Base-by-base conservation (phyloP, 352 stramenopile genomes). In the Globisporangium radiosum region DNA sequence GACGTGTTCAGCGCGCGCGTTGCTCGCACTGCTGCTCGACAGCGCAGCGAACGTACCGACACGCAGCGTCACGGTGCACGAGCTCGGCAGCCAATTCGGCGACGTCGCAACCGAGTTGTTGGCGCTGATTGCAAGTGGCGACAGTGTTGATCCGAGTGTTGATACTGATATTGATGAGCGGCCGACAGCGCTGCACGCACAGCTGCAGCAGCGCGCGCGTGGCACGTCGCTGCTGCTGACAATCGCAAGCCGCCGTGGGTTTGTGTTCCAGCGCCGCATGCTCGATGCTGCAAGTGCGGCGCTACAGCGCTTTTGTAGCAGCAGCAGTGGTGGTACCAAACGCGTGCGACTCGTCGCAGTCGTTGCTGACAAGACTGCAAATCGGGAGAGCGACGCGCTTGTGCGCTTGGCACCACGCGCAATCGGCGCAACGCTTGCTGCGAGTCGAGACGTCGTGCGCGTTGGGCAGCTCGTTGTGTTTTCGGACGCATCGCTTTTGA, bases 1-100 rank as follows among this genome's bases (percentile, higher is more conserved):
- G 8, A 65, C 66, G 44, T 80, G 73, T 49, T 76, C 67, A 5
- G 48, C 60, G 5, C 48, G n/a, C 6, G 62, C 59, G 3, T 60
- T 83, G 33, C n/a, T 76, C 14, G 17, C 39, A 8, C 65, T 76
- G 11, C 19, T 76, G 4, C 52, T 3, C 2, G 47, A 7, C 36
- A 48, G 15, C 19, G 62, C 51, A 11, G 19, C 1, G 2, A 42
- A 42, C 5, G 19, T 9, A 11, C 19, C 25, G 19, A 19, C 39
- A 10, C 62, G 64, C 48, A 61, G 36, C 2, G 42, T 79, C 14
- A 54, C 47, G 19, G 63, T 80, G 33, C 60, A 67, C 37, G 73
- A 80, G 25, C 65, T 83, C 17, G 71, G 73, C 13, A 70, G 59
- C 11, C 63, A 60, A n/a, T 83, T 83, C 48, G 69, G 71, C 8